A percentile compares a stretch with the other conserved stretches of the same genome.
Evolutionary conservation across 345 rosid species (phyloP).

Genomic region (Ailanthus altissimus): DNA sequence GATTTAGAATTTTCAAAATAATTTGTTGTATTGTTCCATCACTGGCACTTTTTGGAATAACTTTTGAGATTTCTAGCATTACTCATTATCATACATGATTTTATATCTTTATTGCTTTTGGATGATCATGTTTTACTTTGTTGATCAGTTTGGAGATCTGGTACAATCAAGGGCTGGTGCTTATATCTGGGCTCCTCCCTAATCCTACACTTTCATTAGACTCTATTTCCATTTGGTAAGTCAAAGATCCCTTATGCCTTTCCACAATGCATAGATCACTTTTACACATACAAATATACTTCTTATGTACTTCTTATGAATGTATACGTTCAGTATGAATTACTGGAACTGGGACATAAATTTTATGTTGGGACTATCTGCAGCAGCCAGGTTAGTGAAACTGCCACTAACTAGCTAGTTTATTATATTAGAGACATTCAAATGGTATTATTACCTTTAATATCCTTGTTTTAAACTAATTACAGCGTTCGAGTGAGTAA

Average conservation of each 20-base stretch:
- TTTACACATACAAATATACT: background rate
- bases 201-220: slow-evolving; percentile 76
- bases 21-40: too few species aligned
- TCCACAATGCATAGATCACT: background rate
- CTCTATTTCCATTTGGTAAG: slow-evolving; percentile 85
- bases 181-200: slow-evolving; percentile 78
- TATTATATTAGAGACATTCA: too few species aligned
- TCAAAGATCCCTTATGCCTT: background rate
- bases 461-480: background rate
- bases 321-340: slow-evolving; percentile 58
- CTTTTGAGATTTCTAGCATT: too few species aligned
- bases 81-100: too few species aligned
- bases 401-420: background rate
- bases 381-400: slow-evolving; percentile 69
- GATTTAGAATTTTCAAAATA: too few species aligned
- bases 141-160: slow-evolving; percentile 86
- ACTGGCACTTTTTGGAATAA: too few species aligned
- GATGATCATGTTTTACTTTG: background rate
- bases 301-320: background rate
- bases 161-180: slow-evolving; percentile 93
- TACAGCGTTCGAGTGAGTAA: slow-evolving; percentile 79
- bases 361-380: slow-evolving; percentile 81
- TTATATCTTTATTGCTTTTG: background rate
- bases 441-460: background rate
- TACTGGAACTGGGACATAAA: slow-evolving; percentile 88